Percentiles rank a stretch among this genome's conserved stretches.
phyloP scores from a whole-genome alignment of 768 basidiomycete species.

The Amanita thiersii region DNA sequence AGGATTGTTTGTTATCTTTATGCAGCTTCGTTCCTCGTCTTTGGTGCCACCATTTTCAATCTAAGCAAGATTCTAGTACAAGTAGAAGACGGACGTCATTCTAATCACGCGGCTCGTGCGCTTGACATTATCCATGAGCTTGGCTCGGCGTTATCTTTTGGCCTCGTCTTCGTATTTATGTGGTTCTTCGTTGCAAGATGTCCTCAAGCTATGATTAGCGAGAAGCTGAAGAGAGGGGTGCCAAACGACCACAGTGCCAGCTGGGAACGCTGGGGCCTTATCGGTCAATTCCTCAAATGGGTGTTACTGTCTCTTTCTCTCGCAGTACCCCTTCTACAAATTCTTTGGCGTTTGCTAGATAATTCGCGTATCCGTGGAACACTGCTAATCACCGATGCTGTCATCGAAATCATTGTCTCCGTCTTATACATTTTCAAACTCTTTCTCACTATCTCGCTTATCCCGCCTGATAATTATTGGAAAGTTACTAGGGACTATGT shows the following conservation, averaged over 20 bases:
- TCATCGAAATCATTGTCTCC: constrained; percentile 50
- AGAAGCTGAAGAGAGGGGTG: constrained; percentile 12
- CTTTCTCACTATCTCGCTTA: constrained; percentile 45
- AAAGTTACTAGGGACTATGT: constrained; percentile 37
- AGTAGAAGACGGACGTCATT: constrained; percentile 19
- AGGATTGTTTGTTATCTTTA: constrained; percentile 48
- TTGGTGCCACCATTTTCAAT: constrained; percentile 57
- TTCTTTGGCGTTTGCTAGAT: constrained; percentile 48
- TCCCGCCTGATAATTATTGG: constrained; percentile 29
- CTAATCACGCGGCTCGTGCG: constrained; percentile 21
- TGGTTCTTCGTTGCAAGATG: constrained; percentile 59
- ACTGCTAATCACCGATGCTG: constrained; percentile 33
- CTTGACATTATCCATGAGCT: constrained; percentile 51
- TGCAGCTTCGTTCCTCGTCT: constrained; percentile 48
- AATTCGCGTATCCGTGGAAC: constrained; percentile 38
- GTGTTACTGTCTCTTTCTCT: constrained; percentile 35
- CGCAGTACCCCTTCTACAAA: constrained; percentile 47
- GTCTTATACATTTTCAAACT: constrained; percentile 56
- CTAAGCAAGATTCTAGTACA: constrained; percentile 43
- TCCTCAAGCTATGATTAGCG: constrained; percentile 33
- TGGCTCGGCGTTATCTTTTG: constrained; percentile 46
- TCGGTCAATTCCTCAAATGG: constrained; percentile 48
- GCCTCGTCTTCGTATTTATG: constrained; percentile 55
- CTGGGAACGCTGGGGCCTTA: constrained; percentile 58
- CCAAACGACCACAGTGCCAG: constrained; percentile 40